phyloP scores from a whole-genome alignment of 2,329 filamentous ascomycete genomes.

The Lachnellula hyalina region DNA sequence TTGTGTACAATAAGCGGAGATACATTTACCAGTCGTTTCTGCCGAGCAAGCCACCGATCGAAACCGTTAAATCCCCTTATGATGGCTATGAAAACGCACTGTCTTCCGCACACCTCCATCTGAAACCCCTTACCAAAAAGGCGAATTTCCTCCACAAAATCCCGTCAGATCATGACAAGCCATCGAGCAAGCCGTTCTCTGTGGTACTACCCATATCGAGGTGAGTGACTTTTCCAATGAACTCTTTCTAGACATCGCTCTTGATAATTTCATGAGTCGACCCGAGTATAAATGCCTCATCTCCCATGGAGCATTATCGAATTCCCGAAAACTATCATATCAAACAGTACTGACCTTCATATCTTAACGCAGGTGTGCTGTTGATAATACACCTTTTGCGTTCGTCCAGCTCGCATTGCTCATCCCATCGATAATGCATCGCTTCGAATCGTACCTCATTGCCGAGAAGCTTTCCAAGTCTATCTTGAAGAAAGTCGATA shows the following conservation, averaged over 20 bases:
- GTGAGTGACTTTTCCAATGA: too few relatives aligned
- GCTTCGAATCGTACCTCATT: constrained; percentile 60
- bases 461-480: constrained; percentile 54
- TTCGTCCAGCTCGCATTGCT: constrained; percentile 49
- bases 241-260: too few relatives aligned
- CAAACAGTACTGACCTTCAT: too few relatives aligned
- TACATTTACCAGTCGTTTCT: constrained; percentile 39
- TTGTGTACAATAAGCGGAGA: constrained; percentile 13
- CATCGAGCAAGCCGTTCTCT: constrained; percentile 36
- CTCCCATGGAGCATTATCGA: too few relatives aligned
- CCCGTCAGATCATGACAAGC: background rate
- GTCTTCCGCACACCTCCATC: constrained; percentile 44
- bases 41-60: constrained; percentile 38
- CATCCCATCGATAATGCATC: constrained; percentile 67
- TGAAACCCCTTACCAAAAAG: constrained; percentile 48
- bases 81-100: constrained; percentile 36
- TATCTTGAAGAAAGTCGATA: constrained; percentile 46
- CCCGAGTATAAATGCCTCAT: too few relatives aligned
- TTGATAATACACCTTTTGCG: constrained; percentile 42
- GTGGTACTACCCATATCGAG: constrained; percentile 40
- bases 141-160: constrained; percentile 52
- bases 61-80: constrained; percentile 37
- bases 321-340: too few relatives aligned
- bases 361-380: constrained; percentile 35
- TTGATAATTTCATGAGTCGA: too few relatives aligned